Base-by-base conservation (phyloP, 2,329 filamentous ascomycete species). In the Arthrobotrys pseudoclavata region DNA sequence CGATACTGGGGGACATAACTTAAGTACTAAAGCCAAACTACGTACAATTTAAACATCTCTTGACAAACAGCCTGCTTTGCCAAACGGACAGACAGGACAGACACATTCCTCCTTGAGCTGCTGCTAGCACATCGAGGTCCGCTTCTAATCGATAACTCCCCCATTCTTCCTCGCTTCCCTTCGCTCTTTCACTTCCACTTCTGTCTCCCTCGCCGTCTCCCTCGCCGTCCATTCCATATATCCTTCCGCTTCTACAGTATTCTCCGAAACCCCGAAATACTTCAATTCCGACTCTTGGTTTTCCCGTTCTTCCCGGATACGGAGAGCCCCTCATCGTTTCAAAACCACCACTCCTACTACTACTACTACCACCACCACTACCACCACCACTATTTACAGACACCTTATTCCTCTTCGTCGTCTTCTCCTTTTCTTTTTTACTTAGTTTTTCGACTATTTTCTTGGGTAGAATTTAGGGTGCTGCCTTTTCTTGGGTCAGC, bases 401-500 rank as follows among this genome's bases (percentile, higher is more conserved):
- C 42, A 10, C 47, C 47, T n/a, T 50, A 50, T 13, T 37, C n/a
- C 52, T 62, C 6, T 15, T 24, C 15, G 47, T 45, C 34, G 15
- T n/a, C 20, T 31, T 20, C 26, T 34, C 24, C 26, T 31, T 48
- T 40, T 68, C 22, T 55, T 53, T 29, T 47, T 47, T 22, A n/a
- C 9, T 22, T 4, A 24, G 26, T 61, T 47, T 31, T 47, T 69
- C 37, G 7, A 40, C 63, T 50, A 53, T 66, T 48, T 62, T 57
- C 40, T 69, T 66, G 60, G 72, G 64, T 70, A 69, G 66, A 66
- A 45, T 70, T 69, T 60, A 45, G 37, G 72, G 72, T 76, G 72
- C 72, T 66, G 72, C 72, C 72, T 76, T 60, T 69, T 50, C 66
- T 67, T 50, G 66, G 72, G 64, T 62, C 60, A 70, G 60, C 72